phyloP scores from a whole-genome alignment of 2,329 filamentous ascomycete genomes.

The Neocucurbitaria cava region DNA sequence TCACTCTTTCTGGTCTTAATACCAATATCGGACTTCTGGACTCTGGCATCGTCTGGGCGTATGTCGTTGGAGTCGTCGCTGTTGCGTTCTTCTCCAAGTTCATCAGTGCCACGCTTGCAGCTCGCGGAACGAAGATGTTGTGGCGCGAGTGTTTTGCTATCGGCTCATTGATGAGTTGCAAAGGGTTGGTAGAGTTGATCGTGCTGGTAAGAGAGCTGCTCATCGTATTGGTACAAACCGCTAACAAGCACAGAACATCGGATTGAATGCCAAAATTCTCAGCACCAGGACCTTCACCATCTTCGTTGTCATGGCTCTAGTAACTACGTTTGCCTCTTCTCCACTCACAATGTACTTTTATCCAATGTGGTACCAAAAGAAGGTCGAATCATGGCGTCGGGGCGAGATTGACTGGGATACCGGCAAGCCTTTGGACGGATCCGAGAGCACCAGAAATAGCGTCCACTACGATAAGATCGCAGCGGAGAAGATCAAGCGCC shows the following conservation, averaged over 20 bases:
- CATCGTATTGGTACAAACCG: not conserved
- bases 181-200: conserved; percentile 92
- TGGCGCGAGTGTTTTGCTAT: conserved; percentile 93
- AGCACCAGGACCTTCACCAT: conserved; percentile 86
- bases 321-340: conserved; percentile 85
- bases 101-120: conserved; percentile 79
- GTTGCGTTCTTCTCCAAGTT: conserved; percentile 89
- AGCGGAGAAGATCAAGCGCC: conserved; percentile 61
- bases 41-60: conserved; percentile 84
- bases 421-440: conserved; percentile 54
- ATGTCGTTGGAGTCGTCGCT: conserved; percentile 81
- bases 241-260: conserved; percentile 69
- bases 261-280: conserved; percentile 81
- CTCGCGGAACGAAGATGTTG: conserved; percentile 75
- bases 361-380: conserved; percentile 77
- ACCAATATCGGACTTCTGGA: conserved; percentile 87
- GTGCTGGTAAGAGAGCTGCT: conserved; percentile 71
- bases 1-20: conserved; percentile 87
- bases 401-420: conserved; percentile 91
- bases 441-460: conserved; percentile 50
- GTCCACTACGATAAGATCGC: conserved; percentile 59
- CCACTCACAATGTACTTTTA: conserved; percentile 78
- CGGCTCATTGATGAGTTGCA: conserved; percentile 93
- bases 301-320: conserved; percentile 90
- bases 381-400: conserved; percentile 75